Base-by-base conservation (phyloP, 306 rosid species). In the Senna siamea region DNA sequence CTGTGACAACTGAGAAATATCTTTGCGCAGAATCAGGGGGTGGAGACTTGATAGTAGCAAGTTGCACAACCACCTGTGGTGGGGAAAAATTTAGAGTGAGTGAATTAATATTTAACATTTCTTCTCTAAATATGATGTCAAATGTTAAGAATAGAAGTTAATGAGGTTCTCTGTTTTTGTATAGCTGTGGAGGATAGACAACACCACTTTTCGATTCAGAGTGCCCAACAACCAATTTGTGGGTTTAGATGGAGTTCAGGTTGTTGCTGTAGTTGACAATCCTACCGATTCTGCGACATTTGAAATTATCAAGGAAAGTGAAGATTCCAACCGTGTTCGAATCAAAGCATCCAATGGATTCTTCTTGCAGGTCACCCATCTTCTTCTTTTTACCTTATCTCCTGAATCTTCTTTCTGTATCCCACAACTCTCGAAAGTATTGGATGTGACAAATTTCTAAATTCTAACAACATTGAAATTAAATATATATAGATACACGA, bases 181-280 rank as follows among this genome's bases (percentile, higher is more conserved):
- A 44, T 63, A 92, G 96, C 26, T 92, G 60, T 92, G 97, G 97
- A 88, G 97, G 75, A 26, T 92, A 77, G 74, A 83, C 19, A 86
- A 88, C 64, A 44, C 20, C 6, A 75, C 72, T 18, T 92, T 88
- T 65, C 59, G 80, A 28, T 80, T 92, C 28, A 88, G 89, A 52
- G 96, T 89, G 52, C 86, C 73, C 69, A 63, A 76, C 58, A 75
- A 80, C 22, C 88, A 89, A 22, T 92, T 92, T 74, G 82, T 89
- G 70, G 96, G 92, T 26, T 60, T 92, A 50, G 76, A 86, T 40
- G 85, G 80, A 19, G 32, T 40, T 44, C 75, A 75, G 4, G 88
- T 77, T 0, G 90, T 89, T 4, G 96, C 96, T 9, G 34, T 81
- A 26, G 40, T 83, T 4, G 83, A 62, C 46, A 11, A 46, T 34